phyloP scores from a whole-genome alignment of 2,329 filamentous ascomycete species.

The Paecilomyces sp. region DNA sequence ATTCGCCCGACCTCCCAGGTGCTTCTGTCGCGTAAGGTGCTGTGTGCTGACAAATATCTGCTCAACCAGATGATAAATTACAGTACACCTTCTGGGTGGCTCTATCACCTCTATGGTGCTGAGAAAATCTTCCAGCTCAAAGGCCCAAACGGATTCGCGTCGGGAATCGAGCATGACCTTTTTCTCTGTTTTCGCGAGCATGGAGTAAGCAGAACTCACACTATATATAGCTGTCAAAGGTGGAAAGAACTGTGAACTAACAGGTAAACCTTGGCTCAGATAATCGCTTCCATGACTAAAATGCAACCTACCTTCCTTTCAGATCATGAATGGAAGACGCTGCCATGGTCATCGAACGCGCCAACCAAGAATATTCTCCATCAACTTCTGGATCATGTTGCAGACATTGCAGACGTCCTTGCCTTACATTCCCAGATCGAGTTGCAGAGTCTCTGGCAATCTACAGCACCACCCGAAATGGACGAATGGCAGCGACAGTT shows the following conservation, averaged over 20 bases:
- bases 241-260: not conserved
- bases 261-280: not conserved
- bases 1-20: not conserved
- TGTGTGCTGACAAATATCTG: not conserved
- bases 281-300: not conserved
- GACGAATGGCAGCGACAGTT: not conserved
- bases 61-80: slow-evolving; percentile 1
- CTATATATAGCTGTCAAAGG: too few species aligned
- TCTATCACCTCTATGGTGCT: not conserved
- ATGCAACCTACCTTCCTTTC: not conserved
- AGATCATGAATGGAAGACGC: not conserved
- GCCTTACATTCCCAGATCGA: not conserved
- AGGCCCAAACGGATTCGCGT: not conserved
- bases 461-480: not conserved
- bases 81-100: not conserved
- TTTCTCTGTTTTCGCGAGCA: not conserved
- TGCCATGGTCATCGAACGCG: not conserved
- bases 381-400: not conserved
- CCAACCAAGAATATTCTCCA: not conserved
- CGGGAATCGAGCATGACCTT: not conserved
- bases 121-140: not conserved
- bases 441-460: not conserved
- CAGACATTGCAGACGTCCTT: not conserved
- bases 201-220: not conserved
- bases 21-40: too few species aligned